These are phyloP conservation scores for Podila minutissima DNA, from an alignment of 192 early-diverging fungal genomes.

Conservation along the genomic window DNA sequence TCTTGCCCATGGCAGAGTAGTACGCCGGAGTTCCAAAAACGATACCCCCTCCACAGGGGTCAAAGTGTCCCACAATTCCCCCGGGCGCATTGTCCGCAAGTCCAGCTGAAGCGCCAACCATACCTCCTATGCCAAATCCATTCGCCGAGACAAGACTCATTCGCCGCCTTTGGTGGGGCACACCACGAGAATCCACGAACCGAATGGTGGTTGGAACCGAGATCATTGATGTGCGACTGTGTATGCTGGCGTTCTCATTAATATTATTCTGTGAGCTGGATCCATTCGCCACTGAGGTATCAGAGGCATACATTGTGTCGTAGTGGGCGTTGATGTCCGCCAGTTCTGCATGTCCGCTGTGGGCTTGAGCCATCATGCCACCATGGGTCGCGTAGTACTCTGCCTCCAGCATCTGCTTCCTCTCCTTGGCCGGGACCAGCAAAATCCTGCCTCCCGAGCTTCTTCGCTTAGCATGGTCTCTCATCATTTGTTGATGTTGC, in stretches of 20 bases:
- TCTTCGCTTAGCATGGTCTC: not conserved
- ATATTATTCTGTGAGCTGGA: too few species aligned
- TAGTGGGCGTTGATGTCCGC: not conserved
- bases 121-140: not conserved
- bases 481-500: conserved; percentile 5
- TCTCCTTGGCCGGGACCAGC: conserved; percentile 21
- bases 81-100: not conserved
- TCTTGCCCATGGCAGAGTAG: not conserved
- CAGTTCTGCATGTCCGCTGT: not conserved
- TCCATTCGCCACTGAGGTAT: not conserved
- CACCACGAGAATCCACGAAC: not conserved
- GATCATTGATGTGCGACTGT: not conserved
- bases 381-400: conserved; percentile 35
- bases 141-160: not conserved
- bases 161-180: not conserved
- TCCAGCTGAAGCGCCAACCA: not conserved
- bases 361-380: not conserved
- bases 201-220: not conserved
- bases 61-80: not conserved
- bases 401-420: conserved; percentile 37
- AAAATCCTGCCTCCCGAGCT: conserved; percentile 8
- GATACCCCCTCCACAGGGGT: not conserved
- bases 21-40: not conserved
- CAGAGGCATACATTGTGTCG: not conserved
- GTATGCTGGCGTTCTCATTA: not conserved